phyloP scores from a whole-genome alignment of 2,329 filamentous ascomycete species.

The Calonectria crousiana region DNA sequence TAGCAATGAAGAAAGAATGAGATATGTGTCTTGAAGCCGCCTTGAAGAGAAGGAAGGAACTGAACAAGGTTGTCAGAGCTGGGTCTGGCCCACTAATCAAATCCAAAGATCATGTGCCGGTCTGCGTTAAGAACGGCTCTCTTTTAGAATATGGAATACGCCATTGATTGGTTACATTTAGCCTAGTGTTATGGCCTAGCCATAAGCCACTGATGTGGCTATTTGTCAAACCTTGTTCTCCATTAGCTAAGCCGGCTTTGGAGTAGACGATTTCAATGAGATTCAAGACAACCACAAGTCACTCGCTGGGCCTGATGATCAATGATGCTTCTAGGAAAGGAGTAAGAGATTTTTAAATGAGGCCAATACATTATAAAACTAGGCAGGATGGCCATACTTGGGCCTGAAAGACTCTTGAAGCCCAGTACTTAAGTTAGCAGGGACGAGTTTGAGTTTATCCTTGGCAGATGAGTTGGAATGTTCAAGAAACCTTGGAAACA shows the following conservation, averaged over 20 bases:
- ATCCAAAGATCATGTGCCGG: not conserved
- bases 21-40: not conserved
- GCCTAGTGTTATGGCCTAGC: not conserved
- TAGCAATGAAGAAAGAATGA: not conserved
- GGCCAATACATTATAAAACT: fast-evolving
- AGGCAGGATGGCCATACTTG: not conserved
- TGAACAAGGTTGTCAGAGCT: too few relatives aligned
- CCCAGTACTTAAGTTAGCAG: not conserved
- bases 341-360: too few relatives aligned
- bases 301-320: not conserved
- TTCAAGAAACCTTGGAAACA: not conserved
- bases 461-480: not conserved
- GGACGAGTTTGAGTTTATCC: not conserved
- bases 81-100: too few relatives aligned
- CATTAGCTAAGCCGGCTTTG: not conserved
- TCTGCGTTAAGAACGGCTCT: not conserved
- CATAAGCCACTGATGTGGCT: not conserved
- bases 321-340: not conserved
- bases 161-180: not conserved
- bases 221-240: not conserved
- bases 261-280: not conserved
- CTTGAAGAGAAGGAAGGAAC: too few relatives aligned
- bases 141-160: not conserved
- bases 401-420: not conserved
- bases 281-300: not conserved